Evolutionary conservation across 176 grass and related monocot species (phyloP), one percentile per base, ranked within the genome.

Genomic region (Urochloa ruziziensis): DNA sequence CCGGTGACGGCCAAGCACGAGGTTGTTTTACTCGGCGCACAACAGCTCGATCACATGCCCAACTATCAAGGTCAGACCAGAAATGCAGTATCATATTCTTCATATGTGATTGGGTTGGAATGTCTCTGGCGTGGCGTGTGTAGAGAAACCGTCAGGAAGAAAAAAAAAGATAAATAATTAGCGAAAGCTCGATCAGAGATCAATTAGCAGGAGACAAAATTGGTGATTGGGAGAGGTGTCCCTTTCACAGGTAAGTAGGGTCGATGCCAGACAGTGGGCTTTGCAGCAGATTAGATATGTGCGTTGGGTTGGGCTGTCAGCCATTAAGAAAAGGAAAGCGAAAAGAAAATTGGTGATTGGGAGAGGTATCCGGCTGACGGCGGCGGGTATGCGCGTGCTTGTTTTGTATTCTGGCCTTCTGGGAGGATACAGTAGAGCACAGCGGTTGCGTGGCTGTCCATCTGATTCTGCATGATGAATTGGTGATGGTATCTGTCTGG

Each of bases 231-330:
- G 59, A 30, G 59, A 62, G 59, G 59, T 4, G 37, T 71, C 40
- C 40, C 65, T 79, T 61, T 51, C 75, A 51, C 16, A 61, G 23
- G 83, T 35, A 7, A 34, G 52, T 24, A 30, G 4, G 59, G 27
- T 33, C 28, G 14, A 63, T 63, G 62, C 62, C 27, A 28, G 59
- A 30, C 59, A 62, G 13, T 7, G 27, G 25, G 23, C 43, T 46
- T 46, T 5, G n/a, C 24, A 61, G 58, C 58, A 14, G 58, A 61
- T 61, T 61, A 4, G 6, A 13, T 25, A 25, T 32, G 6, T 11
- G 9, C 24, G 56, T 18, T 60, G 40, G 19, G 54, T 37, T 57
- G 53, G 62, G 83, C 29, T 86, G 75, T 61, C 83, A 60, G 52
- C 51, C 83, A 48, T 75, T 39, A 53, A 35, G 18, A 21, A 19